phyloP scores from a whole-genome alignment of 441 rosid species.

The Biscutella auriculata region DNA sequence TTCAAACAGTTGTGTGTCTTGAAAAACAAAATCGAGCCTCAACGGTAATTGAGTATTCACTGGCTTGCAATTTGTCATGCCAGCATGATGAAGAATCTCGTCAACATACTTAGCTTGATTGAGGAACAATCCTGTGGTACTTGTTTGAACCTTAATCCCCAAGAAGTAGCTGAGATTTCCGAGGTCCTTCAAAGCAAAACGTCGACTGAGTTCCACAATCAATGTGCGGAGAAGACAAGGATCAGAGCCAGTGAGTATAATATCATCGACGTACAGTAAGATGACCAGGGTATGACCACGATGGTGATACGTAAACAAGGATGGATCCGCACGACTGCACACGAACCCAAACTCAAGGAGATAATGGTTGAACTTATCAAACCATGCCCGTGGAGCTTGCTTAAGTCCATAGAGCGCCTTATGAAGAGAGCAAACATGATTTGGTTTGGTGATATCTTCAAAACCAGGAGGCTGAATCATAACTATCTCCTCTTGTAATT shows the following conservation, averaged over 20 bases:
- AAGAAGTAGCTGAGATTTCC: not conserved
- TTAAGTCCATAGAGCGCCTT: not conserved
- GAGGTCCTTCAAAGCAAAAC: not conserved
- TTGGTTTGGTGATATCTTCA: not conserved
- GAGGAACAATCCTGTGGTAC: not conserved
- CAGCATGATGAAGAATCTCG: not conserved
- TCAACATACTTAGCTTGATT: not conserved
- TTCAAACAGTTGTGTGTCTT: no score
- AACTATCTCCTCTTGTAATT: not conserved
- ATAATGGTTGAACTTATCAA: not conserved
- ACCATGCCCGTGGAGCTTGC: no score
- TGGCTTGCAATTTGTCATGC: not conserved
- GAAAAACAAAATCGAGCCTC: no score
- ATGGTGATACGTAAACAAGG: not conserved
- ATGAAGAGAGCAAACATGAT: not conserved
- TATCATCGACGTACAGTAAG: not conserved
- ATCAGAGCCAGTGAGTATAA: not conserved
- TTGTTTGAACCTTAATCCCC: not conserved
- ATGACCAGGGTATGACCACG: not conserved
- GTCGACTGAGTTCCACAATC: no score
- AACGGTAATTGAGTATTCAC: no score
- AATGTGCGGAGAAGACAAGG: no score
- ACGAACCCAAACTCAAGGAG: not conserved
- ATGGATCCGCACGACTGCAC: not conserved
- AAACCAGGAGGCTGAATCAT: not conserved